Percentiles rank a stretch among this genome's conserved stretches.
Conservation (phyloP, 73 alveolate genomes). For the Stentor coeruleus region DNA sequence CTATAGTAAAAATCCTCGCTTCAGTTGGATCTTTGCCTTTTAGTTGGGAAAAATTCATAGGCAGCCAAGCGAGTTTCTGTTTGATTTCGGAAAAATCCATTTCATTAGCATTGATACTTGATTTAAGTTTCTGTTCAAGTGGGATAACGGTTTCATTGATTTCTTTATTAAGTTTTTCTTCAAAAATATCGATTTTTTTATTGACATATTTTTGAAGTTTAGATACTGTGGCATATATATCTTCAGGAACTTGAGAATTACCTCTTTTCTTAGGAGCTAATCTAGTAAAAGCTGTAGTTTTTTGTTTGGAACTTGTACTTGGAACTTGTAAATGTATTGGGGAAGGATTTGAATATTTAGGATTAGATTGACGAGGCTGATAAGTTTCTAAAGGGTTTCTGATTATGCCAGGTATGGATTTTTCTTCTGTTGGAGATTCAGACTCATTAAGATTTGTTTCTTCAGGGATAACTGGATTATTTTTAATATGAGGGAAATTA, state of each 20-base stretch:
- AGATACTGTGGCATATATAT: not conserved
- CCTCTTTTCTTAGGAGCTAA: too few relatives aligned
- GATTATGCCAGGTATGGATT: too few relatives aligned
- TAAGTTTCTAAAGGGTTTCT: too few relatives aligned
- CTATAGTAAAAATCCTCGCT: slow-evolving; percentile 21
- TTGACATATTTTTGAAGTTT: not conserved
- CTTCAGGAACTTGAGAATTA: slow-evolving; percentile 2
- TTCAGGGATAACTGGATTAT: too few relatives aligned
- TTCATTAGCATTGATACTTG: not conserved
- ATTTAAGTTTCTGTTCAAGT: not conserved
- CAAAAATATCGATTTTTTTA: not conserved
- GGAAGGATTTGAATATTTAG: too few relatives aligned
- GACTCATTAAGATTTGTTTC: too few relatives aligned
- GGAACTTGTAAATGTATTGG: too few relatives aligned
- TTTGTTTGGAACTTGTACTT: too few relatives aligned
- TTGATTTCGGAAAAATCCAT: not conserved
- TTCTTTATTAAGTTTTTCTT: slow-evolving; percentile 4
- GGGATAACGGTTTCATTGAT: not conserved
- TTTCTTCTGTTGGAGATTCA: too few relatives aligned
- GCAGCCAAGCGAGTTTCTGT: slow-evolving; percentile 19
- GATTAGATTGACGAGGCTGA: too few relatives aligned
- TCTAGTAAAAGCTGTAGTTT: too few relatives aligned
- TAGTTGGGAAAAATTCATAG: slow-evolving; percentile 5
- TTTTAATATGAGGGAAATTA: too few relatives aligned
- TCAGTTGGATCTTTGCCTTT: slow-evolving; percentile 10